phyloP scores from a whole-genome alignment of 257 asterid species.

The Petunia axillaris region DNA sequence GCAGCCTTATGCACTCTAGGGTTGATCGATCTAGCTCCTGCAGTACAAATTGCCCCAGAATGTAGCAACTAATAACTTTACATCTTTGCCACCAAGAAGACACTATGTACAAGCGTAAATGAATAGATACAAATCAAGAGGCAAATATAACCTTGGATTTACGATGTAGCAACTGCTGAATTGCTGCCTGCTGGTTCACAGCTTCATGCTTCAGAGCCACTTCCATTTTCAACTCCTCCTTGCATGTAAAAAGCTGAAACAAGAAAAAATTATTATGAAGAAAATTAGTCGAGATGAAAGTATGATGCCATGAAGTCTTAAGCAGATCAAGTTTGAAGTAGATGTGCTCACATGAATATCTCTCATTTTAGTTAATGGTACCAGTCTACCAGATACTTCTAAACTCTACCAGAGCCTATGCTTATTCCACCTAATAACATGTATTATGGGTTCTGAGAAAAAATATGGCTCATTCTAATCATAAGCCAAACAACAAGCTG shows the following conservation, averaged over 20 bases:
- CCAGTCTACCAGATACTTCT: not conserved
- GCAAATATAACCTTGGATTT: slow-evolving; percentile 67
- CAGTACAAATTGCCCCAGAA: slow-evolving; percentile 29
- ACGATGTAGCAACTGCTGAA: slow-evolving; percentile 59
- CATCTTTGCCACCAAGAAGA: not conserved
- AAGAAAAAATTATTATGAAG: not conserved
- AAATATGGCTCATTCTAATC: not conserved
- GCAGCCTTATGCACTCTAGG: slow-evolving; percentile 61
- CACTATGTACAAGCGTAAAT: not conserved
- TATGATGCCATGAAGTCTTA: not conserved
- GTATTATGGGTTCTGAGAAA: slow-evolving; percentile 14
- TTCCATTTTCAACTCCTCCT: slow-evolving; percentile 64
- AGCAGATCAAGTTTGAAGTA: slow-evolving; percentile 10
- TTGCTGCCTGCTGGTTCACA: slow-evolving; percentile 46
- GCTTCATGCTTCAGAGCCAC: slow-evolving; percentile 60
- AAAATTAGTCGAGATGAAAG: slow-evolving; percentile 11
- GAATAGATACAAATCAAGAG: not conserved
- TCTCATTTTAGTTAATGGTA: not conserved
- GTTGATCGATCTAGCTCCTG: slow-evolving; percentile 71
- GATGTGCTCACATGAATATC: slow-evolving; percentile 5
- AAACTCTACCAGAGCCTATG: not conserved
- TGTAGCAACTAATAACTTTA: slow-evolving; percentile 19
- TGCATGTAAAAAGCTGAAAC: slow-evolving; percentile 56
- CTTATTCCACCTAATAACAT: not conserved
- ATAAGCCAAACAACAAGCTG: slow-evolving; percentile 13